Percentiles rank a stretch among this genome's conserved stretches.
Conservation (phyloP, 2,329 filamentous ascomycete genomes). For the Pseudogymnoascus sp. region DNA sequence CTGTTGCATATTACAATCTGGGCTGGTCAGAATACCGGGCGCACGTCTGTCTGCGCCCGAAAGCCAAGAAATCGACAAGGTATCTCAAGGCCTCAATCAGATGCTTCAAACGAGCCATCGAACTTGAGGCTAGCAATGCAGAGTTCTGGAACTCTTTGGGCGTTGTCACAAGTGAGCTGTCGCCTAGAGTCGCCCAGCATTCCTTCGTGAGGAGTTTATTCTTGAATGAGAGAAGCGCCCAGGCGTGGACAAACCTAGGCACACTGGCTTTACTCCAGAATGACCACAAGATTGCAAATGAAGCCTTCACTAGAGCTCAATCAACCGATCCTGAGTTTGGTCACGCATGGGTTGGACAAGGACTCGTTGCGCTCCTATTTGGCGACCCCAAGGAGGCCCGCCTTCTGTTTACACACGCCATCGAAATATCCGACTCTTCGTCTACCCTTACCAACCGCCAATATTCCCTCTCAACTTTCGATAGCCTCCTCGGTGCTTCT, state of each 20-base stretch:
- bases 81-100: slow-evolving; percentile 76
- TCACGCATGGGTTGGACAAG: slow-evolving; percentile 90
- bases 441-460: slow-evolving; percentile 67
- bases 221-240: slow-evolving; percentile 78
- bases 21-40: slow-evolving; percentile 89
- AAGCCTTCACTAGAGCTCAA: slow-evolving; percentile 83
- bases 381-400: slow-evolving; percentile 72
- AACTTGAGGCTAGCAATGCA: slow-evolving; percentile 85
- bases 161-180: slow-evolving; percentile 80
- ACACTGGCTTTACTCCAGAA: slow-evolving; percentile 78
- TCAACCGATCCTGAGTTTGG: slow-evolving; percentile 91
- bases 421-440: slow-evolving; percentile 80
- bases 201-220: slow-evolving; percentile 88
- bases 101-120: slow-evolving; percentile 93
- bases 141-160: slow-evolving; percentile 98
- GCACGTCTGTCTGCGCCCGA: slow-evolving; percentile 55
- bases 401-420: slow-evolving; percentile 84
- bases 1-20: slow-evolving; percentile 94
- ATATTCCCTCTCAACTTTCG: slow-evolving; percentile 75
- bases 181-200: slow-evolving; percentile 83
- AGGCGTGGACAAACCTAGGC: slow-evolving; percentile 86
- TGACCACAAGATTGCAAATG: slow-evolving; percentile 78
- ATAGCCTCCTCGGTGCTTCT: slow-evolving; percentile 60
- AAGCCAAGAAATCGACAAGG: slow-evolving; percentile 47
- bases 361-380: slow-evolving; percentile 69